Conservation (phyloP, 192 early-diverging fungal species). For the Umbelopsis ramanniana region DNA sequence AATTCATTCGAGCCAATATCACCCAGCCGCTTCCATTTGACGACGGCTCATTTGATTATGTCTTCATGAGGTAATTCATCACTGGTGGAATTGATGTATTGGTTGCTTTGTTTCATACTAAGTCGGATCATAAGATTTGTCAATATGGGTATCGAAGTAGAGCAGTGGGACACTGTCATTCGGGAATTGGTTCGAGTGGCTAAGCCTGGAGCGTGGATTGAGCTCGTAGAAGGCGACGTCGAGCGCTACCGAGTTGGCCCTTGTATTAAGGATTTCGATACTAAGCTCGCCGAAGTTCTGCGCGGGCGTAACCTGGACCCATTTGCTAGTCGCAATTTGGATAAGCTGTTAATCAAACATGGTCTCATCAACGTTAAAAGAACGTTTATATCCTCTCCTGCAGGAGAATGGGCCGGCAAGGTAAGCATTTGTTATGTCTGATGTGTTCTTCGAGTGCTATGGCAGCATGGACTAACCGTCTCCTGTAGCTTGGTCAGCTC, state of each 20-base stretch:
- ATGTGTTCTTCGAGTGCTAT: background rate
- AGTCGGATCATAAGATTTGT: conserved; percentile 29
- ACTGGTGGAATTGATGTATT: background rate
- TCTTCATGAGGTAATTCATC: conserved; percentile 43
- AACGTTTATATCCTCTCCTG: conserved; percentile 44
- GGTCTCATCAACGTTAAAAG: conserved; percentile 20
- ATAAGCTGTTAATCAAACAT: conserved; percentile 19
- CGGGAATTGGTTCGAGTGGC: conserved; percentile 48
- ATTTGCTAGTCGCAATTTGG: conserved; percentile 24
- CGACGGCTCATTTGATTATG: conserved; percentile 55
- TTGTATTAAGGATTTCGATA: conserved; percentile 24
- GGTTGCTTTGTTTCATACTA: background rate
- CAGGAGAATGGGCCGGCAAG: conserved; percentile 45
- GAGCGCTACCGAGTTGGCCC: conserved; percentile 40
- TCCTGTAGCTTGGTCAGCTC: conserved; percentile 39
- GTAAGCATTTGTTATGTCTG: conserved; percentile 1
- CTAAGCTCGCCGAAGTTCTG: conserved; percentile 25
- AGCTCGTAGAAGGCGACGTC: conserved; percentile 45
- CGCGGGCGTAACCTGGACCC: conserved; percentile 30
- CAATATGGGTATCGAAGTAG: conserved; percentile 33
- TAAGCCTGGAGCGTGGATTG: conserved; percentile 58
- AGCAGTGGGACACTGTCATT: conserved; percentile 46
- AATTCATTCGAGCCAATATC: conserved; percentile 37
- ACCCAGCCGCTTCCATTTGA: conserved; percentile 41
- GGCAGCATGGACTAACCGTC: background rate